phyloP scores from a whole-genome alignment of 148 eudicot genomes.

The Cornus florida region DNA sequence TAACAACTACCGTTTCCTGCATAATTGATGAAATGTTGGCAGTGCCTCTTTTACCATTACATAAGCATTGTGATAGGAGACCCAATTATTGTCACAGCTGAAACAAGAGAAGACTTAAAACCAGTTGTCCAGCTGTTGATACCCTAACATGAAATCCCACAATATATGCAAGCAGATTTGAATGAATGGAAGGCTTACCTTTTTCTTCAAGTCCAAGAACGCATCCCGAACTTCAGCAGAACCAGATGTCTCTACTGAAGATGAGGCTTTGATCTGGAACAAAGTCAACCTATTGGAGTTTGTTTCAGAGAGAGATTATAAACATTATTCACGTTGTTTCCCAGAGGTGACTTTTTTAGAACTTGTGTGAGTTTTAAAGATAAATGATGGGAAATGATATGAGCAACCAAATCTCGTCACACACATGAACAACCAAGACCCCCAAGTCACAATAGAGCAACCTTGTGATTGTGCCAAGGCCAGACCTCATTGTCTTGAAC shows the following conservation, averaged over 20 bases:
- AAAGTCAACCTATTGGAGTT: conserved; percentile 40
- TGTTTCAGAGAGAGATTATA: conserved; percentile 15
- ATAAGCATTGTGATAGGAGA: neutral
- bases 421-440: no score
- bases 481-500: no score
- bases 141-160: neutral
- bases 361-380: no score
- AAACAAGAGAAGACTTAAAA: neutral
- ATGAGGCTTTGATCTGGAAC: conserved; percentile 39
- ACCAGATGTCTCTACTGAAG: conserved; percentile 41
- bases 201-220: conserved; percentile 46
- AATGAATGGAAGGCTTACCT: conserved; percentile 22
- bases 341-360: no score
- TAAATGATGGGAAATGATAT: no score
- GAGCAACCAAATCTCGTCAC: no score
- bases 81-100: neutral
- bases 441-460: no score
- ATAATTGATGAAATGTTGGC: neutral
- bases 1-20: neutral
- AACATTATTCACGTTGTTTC: no score
- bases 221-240: conserved; percentile 35
- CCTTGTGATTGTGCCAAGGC: no score
- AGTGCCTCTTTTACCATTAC: neutral
- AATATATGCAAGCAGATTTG: neutral
- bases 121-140: neutral